phyloP scores from a whole-genome alignment of 2,329 filamentous ascomycete genomes.

The Fusarium oligoseptatum region DNA sequence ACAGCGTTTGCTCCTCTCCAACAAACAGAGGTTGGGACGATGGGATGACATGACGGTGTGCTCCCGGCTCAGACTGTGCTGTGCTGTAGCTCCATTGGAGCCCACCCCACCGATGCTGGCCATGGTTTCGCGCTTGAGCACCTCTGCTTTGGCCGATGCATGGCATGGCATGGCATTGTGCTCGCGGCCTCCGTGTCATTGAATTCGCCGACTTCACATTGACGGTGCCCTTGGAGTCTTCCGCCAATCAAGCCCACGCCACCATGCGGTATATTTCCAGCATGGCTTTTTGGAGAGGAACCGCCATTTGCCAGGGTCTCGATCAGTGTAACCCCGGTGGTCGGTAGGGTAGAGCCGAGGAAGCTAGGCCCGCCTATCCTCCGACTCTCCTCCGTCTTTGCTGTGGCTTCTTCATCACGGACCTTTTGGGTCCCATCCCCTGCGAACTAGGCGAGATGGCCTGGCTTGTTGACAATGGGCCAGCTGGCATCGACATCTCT shows the following conservation, averaged over 20 bases:
- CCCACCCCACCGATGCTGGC: conserved; percentile 34
- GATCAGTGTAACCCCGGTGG: conserved; percentile 42
- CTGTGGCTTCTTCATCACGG: conserved; percentile 23
- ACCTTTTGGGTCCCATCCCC: background rate
- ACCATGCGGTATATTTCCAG: conserved; percentile 43
- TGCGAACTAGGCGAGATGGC: background rate
- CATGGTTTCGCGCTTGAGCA: conserved; percentile 40
- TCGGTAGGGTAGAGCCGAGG: conserved; percentile 44
- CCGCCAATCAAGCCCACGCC: conserved; percentile 39
- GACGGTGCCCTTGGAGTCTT: conserved; percentile 27
- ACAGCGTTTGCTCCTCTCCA: conserved; percentile 34
- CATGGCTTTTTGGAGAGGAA: conserved; percentile 27
- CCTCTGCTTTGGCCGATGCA: conserved; percentile 11
- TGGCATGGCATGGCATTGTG: conserved; percentile 1
- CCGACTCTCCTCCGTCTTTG: conserved; percentile 16
- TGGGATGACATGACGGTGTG: conserved; percentile 38
- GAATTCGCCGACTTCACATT: conserved; percentile 31
- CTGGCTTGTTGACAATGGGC: background rate
- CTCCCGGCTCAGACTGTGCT: conserved; percentile 19
- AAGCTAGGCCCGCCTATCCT: conserved; percentile 45
- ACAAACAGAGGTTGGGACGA: conserved; percentile 14
- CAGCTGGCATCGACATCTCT: background rate
- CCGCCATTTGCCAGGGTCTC: conserved; percentile 35
- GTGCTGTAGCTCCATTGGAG: conserved; percentile 22
- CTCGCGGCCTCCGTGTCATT: conserved; percentile 32